Evolutionary conservation across 2,329 filamentous ascomycete genomes (phyloP).

Genomic region (Neofusicoccum cordaticola): DNA sequence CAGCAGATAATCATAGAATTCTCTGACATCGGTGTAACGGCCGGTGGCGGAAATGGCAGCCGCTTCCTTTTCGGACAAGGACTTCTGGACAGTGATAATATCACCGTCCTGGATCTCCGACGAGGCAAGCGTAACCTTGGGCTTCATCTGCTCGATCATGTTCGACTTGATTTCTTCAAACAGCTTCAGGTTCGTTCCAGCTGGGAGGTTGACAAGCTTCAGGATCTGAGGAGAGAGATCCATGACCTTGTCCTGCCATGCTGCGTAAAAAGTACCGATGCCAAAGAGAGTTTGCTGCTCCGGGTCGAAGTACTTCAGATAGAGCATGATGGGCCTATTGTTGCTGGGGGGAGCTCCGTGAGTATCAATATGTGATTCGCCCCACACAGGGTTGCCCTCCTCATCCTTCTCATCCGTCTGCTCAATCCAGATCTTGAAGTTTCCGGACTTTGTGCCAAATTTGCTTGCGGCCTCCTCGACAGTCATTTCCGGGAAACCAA

Average conservation of each 20-base stretch:
- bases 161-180: conserved; percentile 98
- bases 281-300: conserved; percentile 73
- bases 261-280: conserved; percentile 81
- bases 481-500: conserved; percentile 71
- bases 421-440: conserved; percentile 84
- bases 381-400: conserved; percentile 72
- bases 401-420: conserved; percentile 63
- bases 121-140: conserved; percentile 81
- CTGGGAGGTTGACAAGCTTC: conserved; percentile 81
- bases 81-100: conserved; percentile 88
- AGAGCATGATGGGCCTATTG: conserved; percentile 69
- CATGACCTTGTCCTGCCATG: conserved; percentile 80
- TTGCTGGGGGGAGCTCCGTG: conserved; percentile 48
- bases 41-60: conserved; percentile 36
- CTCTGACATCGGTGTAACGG: conserved; percentile 65
- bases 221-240: conserved; percentile 77
- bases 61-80: conserved; percentile 50
- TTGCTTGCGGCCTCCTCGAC: conserved; percentile 64
- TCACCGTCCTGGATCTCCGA: conserved; percentile 97
- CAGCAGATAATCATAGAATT: conserved; percentile 91
- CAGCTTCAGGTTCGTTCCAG: conserved; percentile 68
- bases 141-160: conserved; percentile 94
- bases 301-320: conserved; percentile 88
- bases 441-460: conserved; percentile 64
- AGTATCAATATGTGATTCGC: conserved; percentile 58